Evolutionary conservation across 1,284 basidiomycete species (phyloP), one percentile per base, ranked within the genome.

Genomic region (Apiotrichum gamsii): DNA sequence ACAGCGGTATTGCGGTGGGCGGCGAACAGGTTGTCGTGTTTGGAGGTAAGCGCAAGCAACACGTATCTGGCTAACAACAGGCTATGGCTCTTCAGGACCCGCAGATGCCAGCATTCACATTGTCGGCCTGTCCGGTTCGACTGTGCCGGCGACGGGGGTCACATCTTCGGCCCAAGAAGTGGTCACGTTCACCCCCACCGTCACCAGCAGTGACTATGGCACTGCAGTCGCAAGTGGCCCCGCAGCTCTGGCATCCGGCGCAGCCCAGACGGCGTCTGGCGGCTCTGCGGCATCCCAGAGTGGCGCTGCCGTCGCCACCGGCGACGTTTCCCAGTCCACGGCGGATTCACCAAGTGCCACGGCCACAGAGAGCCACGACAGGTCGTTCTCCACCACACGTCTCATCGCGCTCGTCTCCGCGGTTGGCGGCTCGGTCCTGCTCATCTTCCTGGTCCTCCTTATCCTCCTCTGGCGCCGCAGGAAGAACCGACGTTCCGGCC

Each of bases 1-100:
- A 89, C 62, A 80, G 82, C 54, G 85, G 84, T 10, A 75, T 83
- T 5, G 73, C 76, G 36, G 75, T 77, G 29, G 82, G 81, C 8
- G 72, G 75, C 16, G 58, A 52, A 13, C 75, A 81, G 52, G 80
- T 89, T 14, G 65, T 89, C 11, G 82, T 90, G 59, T 82, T 82
- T 39, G 89, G 87, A 61, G 88, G 87, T 89, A 64, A 66, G 48
- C 32, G 15, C 19, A 3, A 5, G 15, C 20, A 16, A 21, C 25
- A n/a, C 25, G 16, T 0, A 31, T 33, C 5, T n/a, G 3, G 16
- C 45, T 37, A 23, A 36, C 21, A 8, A 5, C 13, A 47, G 45
- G 42, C 14, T 52, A 38, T 13, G 45, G 41, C 8, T 4, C 5
- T 10, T 18, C 21, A 10, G 31, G 15, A 1, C 33, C 50, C 6